Base-by-base conservation (phyloP, 2,329 filamentous ascomycete species). In the Hypoxylon sp. region DNA sequence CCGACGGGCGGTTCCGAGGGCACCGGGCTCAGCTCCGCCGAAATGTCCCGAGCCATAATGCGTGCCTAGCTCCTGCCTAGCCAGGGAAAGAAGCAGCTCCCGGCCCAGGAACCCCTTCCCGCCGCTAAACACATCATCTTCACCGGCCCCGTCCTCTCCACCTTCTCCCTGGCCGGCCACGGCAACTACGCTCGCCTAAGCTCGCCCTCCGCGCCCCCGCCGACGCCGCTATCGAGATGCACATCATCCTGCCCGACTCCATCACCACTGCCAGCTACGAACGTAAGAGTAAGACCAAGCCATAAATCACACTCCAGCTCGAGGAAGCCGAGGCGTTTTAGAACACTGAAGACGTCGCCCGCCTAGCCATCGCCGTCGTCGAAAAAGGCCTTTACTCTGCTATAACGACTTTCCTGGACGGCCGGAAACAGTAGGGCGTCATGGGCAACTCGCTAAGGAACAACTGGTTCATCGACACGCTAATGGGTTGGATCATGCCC, bases 301-400 rank as follows among this genome's bases (percentile, higher is more conserved):
- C 94, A 4, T 87, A 85, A 3, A 85, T 97, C 50, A 97, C 94
- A 4, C 86, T 90, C 72, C 83, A 90, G 58, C 82, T 97, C 33
- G 95, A 98, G 80, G 89, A 92, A 72, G 86, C 88, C 17, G 95
- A 98, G 77, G 90, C 90, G 17, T 85, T 88, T 51, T 92, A 96
- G 79, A 90, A 87, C 1, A 91, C 93, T 6, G 90, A 95, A 1
- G 86, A 92, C 66, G 93, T 95, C 27, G 95, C 95, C 0, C 80
- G 81, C 4, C 84, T 84, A n/a, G 85, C 92, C 0, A 88, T 98
- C 57, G 82, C 83, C 53, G 92, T 91, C 0, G 80, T 98, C 53
- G 93, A 97, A 79, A 88, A 82, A 35, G 95, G 95, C 0, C 85
- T 94, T 35, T 95, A 92, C 78, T 86, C 93, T 74, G 87, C 97